These are phyloP conservation scores for Neurospora sp. DNA, from an alignment of 495 filamentous ascomycete species.

Conservation along the genomic window DNA sequence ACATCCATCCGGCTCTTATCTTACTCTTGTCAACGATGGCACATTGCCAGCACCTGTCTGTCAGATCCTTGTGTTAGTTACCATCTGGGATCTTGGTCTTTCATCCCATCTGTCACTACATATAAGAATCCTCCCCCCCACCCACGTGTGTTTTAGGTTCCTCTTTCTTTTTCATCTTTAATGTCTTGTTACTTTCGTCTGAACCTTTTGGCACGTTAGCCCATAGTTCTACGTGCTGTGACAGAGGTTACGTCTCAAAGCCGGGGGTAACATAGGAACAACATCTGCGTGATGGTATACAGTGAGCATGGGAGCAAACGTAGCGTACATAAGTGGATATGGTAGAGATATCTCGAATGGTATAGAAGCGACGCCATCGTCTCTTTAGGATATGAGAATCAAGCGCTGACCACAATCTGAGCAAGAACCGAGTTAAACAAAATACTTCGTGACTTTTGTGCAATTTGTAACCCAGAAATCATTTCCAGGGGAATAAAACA, in stretches of 20 bases:
- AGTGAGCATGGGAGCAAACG: not conserved
- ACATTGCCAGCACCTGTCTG: not conserved
- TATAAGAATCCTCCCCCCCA: not conserved
- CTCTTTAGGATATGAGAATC: not conserved
- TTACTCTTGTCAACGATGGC: not conserved
- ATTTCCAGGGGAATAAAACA: not conserved
- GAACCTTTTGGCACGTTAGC: not conserved
- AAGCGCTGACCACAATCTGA: not conserved
- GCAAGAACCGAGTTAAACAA: not conserved
- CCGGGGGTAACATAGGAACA: not conserved
- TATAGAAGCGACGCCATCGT: not conserved
- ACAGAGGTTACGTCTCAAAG: not conserved
- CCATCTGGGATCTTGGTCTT: not conserved
- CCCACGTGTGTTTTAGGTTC: not conserved
- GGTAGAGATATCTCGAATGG: not conserved
- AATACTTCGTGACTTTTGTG: not conserved
- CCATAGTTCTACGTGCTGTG: not conserved
- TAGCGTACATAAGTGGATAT: not conserved
- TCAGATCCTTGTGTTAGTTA: not conserved
- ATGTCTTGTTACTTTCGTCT: not conserved
- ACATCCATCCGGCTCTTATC: not conserved
- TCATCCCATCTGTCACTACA: not conserved
- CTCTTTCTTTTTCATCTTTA: not conserved
- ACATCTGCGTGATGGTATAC: not conserved
- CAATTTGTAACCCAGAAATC: not conserved